A percentile compares a stretch with the other conserved stretches of the same genome.
Conservation (phyloP, 805 yeast genomes). For the Martiniozyma abietophila region DNA sequence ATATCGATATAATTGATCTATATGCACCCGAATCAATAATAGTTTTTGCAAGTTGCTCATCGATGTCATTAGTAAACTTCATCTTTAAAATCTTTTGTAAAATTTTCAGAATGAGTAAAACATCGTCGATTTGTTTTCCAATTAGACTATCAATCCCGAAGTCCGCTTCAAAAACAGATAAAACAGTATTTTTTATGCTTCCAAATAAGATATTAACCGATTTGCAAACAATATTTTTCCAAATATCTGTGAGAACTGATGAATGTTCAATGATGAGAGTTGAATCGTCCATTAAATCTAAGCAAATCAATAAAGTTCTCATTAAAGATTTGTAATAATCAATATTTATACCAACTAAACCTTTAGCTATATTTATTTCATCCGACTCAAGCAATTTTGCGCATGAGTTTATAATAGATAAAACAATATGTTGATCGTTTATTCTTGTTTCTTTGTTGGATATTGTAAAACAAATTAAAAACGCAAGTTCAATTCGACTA, state of each 20-base stretch:
- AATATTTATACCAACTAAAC: conserved; percentile 28
- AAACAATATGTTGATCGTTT: conserved; percentile 28
- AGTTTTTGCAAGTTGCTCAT: conserved; percentile 39
- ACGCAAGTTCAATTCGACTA: conserved; percentile 58
- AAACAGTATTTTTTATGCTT: conserved; percentile 49
- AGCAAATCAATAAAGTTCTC: conserved; percentile 43
- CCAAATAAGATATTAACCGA: conserved; percentile 54
- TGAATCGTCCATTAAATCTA: conserved; percentile 33
- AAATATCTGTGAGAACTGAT: conserved; percentile 44
- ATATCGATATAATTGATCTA: conserved; percentile 52
- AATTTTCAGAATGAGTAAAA: conserved; percentile 53
- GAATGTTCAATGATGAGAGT: conserved; percentile 36
- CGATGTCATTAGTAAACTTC: conserved; percentile 38
- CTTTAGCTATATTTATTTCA: conserved; percentile 39
- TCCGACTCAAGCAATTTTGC: conserved; percentile 39
- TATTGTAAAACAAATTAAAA: conserved; percentile 40
- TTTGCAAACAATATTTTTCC: conserved; percentile 54
- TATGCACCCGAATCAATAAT: conserved; percentile 53
- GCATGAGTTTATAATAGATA: conserved; percentile 34
- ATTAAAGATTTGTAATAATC: conserved; percentile 51
- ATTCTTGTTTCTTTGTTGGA: conserved; percentile 25
- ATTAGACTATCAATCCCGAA: conserved; percentile 28
- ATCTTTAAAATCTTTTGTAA: conserved; percentile 47
- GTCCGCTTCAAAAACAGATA: conserved; percentile 30
- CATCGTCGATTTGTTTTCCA: conserved; percentile 52